Evolutionary conservation across 352 stramenopile species (phyloP), one percentile per base, ranked within the genome.

Genomic region (Phytophthora multivora): DNA sequence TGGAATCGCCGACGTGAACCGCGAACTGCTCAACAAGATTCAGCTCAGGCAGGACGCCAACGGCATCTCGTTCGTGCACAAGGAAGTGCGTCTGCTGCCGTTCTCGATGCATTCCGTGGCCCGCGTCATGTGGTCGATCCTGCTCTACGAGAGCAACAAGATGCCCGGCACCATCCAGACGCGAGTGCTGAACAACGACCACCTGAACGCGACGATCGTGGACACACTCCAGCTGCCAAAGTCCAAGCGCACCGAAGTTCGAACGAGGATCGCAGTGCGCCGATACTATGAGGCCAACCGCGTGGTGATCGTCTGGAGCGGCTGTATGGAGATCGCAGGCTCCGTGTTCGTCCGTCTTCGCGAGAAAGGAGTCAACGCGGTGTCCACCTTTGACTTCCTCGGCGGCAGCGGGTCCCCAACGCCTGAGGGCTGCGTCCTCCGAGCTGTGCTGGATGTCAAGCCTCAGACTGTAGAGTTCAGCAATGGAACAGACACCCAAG

Each of bases 301-400:
- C 5, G 19, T 69, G 1, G 61, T 74, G 18, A 16, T 72, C 0
- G 68, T 83, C 16, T 80, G 74, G 64, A 76, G 59, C 26, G 39
- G 47, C 12, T 66, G 55, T 33, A 45, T 83, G 13, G 74, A 83
- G 51, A 77, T 73, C 11, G 53, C 59, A 5, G 74, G 74, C 11
- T 71, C 65, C 0, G 58, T 83, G 4, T 76, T 73, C 23, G 63
- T 83, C 19, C 63, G 71, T 13, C 65, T 83, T n/a, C 64, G 71
- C 1, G 74, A 80, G 19, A 69, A 59, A 15, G 71, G 74, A 7
- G 54, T 58, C 33, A 52, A 33, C 7, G 36, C 52, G 3, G 19
- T 61, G 12, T 66, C 59, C 13, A 43, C 2, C 8, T 70, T 73
- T 18, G 38, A 73, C 18, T 69, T 73, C 7, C 23, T 21, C 13